A percentile compares a stretch with the other conserved stretches of the same genome.
Conservation (phyloP, 2,329 filamentous ascomycete genomes). For the Exserohilum turcica region DNA sequence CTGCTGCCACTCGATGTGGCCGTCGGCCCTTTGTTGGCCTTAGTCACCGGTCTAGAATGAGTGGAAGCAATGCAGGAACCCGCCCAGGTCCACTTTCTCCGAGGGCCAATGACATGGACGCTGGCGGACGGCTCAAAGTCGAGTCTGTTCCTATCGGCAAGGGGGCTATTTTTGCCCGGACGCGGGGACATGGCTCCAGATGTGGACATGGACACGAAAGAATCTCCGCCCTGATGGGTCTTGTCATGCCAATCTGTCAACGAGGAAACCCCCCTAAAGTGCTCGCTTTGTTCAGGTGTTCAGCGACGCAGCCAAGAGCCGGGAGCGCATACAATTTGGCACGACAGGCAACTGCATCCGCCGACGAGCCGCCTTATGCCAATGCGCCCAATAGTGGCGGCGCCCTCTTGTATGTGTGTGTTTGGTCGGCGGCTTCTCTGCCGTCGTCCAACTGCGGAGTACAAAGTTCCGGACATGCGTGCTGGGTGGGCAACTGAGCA, state of each 20-base stretch:
- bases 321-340: background rate
- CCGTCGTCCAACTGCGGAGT: constrained; percentile 12
- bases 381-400: background rate
- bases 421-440: constrained; percentile 11
- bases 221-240: constrained; percentile 4
- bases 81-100: constrained; percentile 16
- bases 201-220: constrained; percentile 2
- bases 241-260: background rate
- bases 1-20: constrained; percentile 9
- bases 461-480: constrained; percentile 8
- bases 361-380: background rate
- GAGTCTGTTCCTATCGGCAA: constrained; percentile 17
- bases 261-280: constrained; percentile 1
- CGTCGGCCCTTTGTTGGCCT: constrained; percentile 10
- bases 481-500: constrained; percentile 18
- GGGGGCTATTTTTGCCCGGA: constrained; percentile 21
- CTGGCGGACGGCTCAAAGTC: constrained; percentile 12
- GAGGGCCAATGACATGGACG: constrained; percentile 10
- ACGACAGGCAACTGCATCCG: background rate
- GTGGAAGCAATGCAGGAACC: constrained; percentile 32
- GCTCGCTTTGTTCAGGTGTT: constrained; percentile 13
- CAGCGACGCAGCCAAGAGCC: constrained; percentile 1
- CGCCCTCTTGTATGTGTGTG: constrained; percentile 1
- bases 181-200: constrained; percentile 11
- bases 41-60: constrained; percentile 27